Evolutionary conservation across 805 yeast genomes (phyloP).

Genomic region (Metschnikowia cubensis): DNA sequence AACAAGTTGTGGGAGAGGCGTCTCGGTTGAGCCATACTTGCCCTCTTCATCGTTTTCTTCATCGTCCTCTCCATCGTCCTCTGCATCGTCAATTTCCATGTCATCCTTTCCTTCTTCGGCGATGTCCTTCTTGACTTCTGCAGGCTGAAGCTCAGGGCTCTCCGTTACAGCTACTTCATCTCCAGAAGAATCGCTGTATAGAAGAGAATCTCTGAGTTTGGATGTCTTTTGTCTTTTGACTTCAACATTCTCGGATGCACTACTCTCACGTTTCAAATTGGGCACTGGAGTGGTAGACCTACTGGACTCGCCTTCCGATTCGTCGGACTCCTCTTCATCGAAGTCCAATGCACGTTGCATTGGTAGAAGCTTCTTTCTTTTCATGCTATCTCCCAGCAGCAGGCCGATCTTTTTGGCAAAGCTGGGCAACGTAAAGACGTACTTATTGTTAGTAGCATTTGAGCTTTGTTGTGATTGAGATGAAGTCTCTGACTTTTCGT

Average conservation of each 20-base stretch:
- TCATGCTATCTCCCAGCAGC: constrained; percentile 26
- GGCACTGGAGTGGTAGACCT: constrained; percentile 35
- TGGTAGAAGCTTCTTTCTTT: constrained; percentile 34
- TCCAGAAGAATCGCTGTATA: constrained; percentile 31
- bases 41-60: constrained; percentile 27
- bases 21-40: constrained; percentile 47
- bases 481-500: constrained; percentile 4
- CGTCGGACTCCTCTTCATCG: constrained; percentile 35
- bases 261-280: constrained; percentile 27
- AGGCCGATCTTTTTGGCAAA: constrained; percentile 31
- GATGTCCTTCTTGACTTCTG: constrained; percentile 20
- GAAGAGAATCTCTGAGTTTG: constrained; percentile 23
- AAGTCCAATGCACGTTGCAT: constrained; percentile 53
- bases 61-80: constrained; percentile 13
- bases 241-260: constrained; percentile 17
- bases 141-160: constrained; percentile 8
- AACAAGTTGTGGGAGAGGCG: constrained; percentile 52
- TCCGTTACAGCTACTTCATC: constrained; percentile 12
- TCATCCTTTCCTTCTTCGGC: constrained; percentile 4
- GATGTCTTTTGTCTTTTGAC: constrained; percentile 25
- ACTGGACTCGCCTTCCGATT: constrained; percentile 33
- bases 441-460: constrained; percentile 4
- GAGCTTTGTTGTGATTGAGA: constrained; percentile 1
- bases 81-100: constrained; percentile 25
- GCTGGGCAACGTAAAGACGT: constrained; percentile 26